These are phyloP conservation scores for Pseudoneurospora amorphoporcata DNA, from an alignment of 495 filamentous ascomycete genomes.

Conservation along the genomic window DNA sequence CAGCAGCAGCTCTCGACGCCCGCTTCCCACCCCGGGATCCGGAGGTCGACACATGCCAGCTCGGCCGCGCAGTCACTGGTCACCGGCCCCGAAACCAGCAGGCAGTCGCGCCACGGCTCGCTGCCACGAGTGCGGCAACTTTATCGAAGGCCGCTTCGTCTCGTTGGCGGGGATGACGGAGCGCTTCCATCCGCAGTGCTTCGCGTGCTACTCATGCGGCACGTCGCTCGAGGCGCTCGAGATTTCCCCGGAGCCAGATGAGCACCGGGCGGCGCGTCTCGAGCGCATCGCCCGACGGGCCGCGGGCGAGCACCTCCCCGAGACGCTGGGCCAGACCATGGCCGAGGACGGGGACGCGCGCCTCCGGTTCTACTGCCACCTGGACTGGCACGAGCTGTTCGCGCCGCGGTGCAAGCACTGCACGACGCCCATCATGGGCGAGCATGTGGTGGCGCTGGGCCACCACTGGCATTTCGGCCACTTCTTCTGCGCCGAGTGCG, in stretches of 20 bases:
- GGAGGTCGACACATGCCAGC: conserved; percentile 24
- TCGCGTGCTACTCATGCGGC: conserved; percentile 79
- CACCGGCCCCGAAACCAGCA: conserved; percentile 28
- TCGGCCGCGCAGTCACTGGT: conserved; percentile 37
- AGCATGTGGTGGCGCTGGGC: conserved; percentile 86
- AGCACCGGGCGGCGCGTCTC: conserved; percentile 56
- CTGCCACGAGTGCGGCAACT: conserved; percentile 72
- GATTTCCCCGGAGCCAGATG: conserved; percentile 84
- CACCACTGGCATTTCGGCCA: conserved; percentile 95
- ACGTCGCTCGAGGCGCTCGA: conserved; percentile 87
- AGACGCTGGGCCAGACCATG: conserved; percentile 46
- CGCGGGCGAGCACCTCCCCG: conserved; percentile 48
- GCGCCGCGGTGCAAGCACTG: conserved; percentile 92
- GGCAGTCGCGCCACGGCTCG: conserved; percentile 59
- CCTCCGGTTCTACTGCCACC: conserved; percentile 87
- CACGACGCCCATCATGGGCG: conserved; percentile 96
- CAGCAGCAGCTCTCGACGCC: conserved; percentile 19
- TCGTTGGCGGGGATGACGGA: conserved; percentile 54
- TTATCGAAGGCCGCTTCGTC: conserved; percentile 85
- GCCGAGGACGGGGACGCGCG: conserved; percentile 56
- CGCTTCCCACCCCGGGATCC: conserved; percentile 29
- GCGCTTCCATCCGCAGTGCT: conserved; percentile 91
- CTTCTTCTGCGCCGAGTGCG: conserved; percentile 99
- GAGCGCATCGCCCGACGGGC: conserved; percentile 52
- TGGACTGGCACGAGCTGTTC: conserved; percentile 94